Evolutionary conservation across 768 basidiomycete species (phyloP).

Genomic region (Pleurotus platypus): DNA sequence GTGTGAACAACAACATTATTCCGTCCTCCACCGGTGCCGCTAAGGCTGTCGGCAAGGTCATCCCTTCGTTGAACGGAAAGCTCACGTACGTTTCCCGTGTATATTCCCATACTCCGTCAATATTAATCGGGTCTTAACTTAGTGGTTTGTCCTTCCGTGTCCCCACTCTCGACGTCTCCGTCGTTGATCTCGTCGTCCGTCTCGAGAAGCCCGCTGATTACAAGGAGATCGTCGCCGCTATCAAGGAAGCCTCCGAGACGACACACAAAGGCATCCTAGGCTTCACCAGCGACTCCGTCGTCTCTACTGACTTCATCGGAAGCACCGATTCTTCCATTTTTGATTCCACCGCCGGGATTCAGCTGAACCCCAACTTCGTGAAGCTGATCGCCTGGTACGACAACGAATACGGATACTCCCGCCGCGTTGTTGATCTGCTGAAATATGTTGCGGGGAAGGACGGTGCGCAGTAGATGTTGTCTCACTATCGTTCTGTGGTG

Average conservation of each 20-base stretch:
- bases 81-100: constrained; percentile 64
- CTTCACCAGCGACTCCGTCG: constrained; percentile 92
- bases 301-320: constrained; percentile 92
- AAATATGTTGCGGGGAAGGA: constrained; percentile 79
- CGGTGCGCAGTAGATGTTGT: constrained; percentile 15
- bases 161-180: constrained; percentile 93
- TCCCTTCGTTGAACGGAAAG: constrained; percentile 94
- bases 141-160: constrained; percentile 97
- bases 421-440: constrained; percentile 88
- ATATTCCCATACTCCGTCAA: no score
- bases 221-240: constrained; percentile 83
- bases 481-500: not conserved
- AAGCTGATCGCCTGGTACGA: constrained; percentile 97
- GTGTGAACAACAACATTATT: constrained; percentile 97
- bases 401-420: constrained; percentile 96
- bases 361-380: constrained; percentile 89
- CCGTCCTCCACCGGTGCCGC: constrained; percentile 98
- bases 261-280: constrained; percentile 71
- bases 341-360: constrained; percentile 90
- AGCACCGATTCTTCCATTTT: constrained; percentile 82
- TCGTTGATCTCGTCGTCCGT: constrained; percentile 95
- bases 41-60: constrained; percentile 99
- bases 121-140: constrained; percentile 6
- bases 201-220: constrained; percentile 83
- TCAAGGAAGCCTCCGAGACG: constrained; percentile 77